Evolutionary conservation across 2,329 filamentous ascomycete genomes (phyloP).

Genomic region (Colletotrichum cuscutae): DNA sequence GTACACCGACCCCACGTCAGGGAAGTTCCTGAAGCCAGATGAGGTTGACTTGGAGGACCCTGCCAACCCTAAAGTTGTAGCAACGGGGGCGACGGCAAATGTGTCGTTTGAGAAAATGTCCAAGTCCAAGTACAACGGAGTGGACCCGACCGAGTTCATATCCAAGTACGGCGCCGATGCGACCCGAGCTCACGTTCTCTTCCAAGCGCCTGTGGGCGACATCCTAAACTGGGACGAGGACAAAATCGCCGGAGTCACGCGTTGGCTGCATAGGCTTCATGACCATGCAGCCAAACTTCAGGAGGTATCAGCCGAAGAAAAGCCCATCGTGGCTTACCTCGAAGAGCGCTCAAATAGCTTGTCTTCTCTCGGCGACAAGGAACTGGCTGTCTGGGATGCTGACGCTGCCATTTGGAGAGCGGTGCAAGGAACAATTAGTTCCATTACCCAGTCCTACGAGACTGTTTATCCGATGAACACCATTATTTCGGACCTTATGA

Average conservation of each 20-base stretch:
- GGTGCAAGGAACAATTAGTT: constrained; percentile 74
- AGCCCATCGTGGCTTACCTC: constrained; percentile 46
- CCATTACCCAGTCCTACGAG: constrained; percentile 75
- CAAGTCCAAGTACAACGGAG: constrained; percentile 93
- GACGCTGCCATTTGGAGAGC: constrained; percentile 69
- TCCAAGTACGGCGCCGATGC: constrained; percentile 83
- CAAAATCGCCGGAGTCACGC: constrained; percentile 83
- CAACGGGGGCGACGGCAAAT: constrained; percentile 67
- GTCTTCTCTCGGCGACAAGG: constrained; percentile 41
- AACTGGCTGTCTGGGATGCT: constrained; percentile 50
- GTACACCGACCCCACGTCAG: constrained; percentile 77
- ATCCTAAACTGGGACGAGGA: constrained; percentile 88
- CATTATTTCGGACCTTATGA: constrained; percentile 84
- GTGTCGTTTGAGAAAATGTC: constrained; percentile 92
- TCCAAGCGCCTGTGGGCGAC: constrained; percentile 86
- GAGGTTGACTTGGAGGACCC: constrained; percentile 75
- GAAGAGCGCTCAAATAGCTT: constrained; percentile 43
- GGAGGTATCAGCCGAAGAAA: constrained; percentile 24
- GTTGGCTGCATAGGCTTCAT: constrained; percentile 80
- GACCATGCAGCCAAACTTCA: constrained; percentile 59
- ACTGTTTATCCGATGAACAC: constrained; percentile 84
- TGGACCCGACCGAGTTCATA: constrained; percentile 81
- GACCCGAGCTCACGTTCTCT: constrained; percentile 86
- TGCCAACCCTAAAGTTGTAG: constrained; percentile 67
- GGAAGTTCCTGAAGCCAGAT: constrained; percentile 79